Base-by-base conservation (phyloP, 768 basidiomycete species). In the Cystobasidiopsis lactophilus region DNA sequence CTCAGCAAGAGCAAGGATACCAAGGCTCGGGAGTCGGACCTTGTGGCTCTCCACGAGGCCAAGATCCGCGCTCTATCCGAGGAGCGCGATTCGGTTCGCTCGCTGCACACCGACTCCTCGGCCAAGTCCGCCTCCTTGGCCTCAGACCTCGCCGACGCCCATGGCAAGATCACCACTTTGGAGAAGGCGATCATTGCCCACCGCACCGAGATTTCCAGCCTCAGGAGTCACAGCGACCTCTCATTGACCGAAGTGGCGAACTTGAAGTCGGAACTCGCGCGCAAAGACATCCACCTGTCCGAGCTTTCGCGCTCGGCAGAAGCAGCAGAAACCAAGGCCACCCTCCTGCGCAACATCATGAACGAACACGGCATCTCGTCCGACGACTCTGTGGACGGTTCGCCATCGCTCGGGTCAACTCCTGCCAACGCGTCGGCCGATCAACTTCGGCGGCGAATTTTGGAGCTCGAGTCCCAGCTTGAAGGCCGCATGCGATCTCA, bases 311-410 rank as follows among this genome's bases (percentile, higher is more conserved):
- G 77, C 63, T 76, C 79, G 44, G 71, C 76, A 0, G 70, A 78
- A 0, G 82, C 86, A 54, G 70, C 77, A 1, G 76, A 74, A 53
- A 69, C 86, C 56, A 81, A 83, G 55, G 69, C 83, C 58, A 75
- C 72, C 24, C 79, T 84, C 71, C 70, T 96, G 53, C 78, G 85
- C 43, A 81, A 77, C 63, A 79, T 95, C 63, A 73, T 96, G 44
- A 76, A 78, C 21, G 93, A 96, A 62, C 79, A 82, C 62, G 91
- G 88, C 16, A 74, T 96, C 50, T 73, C 73, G 26, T 69, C 81
- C 19, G 79, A 82, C 51, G 83, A 85, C 19, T 80, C 79, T 46
- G 7, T 35, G 33, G 76, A 80, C 11, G 56, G 60, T 26, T 59
- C 57, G 38, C 51, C 61, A 1, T 43, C 52, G 18, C 31, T 60